Base-by-base conservation (phyloP, 78 protist species). In the Chrysochromulina parva region DNA sequence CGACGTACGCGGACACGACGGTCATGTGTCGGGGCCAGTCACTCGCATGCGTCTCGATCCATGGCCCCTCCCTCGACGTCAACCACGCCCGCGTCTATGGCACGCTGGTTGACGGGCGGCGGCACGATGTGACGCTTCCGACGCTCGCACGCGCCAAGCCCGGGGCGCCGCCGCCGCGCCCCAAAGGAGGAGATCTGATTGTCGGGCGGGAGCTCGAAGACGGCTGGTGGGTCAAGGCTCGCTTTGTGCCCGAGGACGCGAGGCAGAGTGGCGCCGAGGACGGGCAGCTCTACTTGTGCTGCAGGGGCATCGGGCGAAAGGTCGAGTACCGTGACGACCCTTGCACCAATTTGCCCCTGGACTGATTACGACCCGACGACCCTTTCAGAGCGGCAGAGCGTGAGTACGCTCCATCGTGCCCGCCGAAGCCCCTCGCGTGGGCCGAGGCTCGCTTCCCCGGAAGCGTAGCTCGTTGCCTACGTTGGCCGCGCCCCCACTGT, bases 151-250 rank as follows among this genome's bases (percentile, higher is more conserved):
- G 54, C 53, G 54, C 38, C 71, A 22, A 16, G 71, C 26, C n/a
- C n/a, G 7, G n/a, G 7, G 71, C 19, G 10, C 7, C 71, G 71
- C 19, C 19, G 78, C 52, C 50, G 50, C 19, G 50, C n/a, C 19
- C 24, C 48, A 13, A 69, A 19, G 78, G 17, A 50, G 48, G 48
- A 28, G 78, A 69, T 13, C 78, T 50, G 14, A 3, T 28, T 50
- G 50, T 69, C 19, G 78, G 78, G 19, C 52, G 5, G 38, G 13
- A 7, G 78, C 78, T 69, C 50, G 48, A 11, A 3, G 78, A 69
- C 50, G 78, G 78, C 13, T n/a, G 78, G 78, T 69, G 78, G 78
- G 78, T 69, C 14, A 69, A 69, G 78, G 78, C 78, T 28, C 78
- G 78, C 50, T 2, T 38, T 38, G 38, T 38, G 38, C 38, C 38